Evolutionary conservation across 1,284 basidiomycete species (phyloP), one percentile per base, ranked within the genome.

Genomic region (Leccinum variabile): DNA sequence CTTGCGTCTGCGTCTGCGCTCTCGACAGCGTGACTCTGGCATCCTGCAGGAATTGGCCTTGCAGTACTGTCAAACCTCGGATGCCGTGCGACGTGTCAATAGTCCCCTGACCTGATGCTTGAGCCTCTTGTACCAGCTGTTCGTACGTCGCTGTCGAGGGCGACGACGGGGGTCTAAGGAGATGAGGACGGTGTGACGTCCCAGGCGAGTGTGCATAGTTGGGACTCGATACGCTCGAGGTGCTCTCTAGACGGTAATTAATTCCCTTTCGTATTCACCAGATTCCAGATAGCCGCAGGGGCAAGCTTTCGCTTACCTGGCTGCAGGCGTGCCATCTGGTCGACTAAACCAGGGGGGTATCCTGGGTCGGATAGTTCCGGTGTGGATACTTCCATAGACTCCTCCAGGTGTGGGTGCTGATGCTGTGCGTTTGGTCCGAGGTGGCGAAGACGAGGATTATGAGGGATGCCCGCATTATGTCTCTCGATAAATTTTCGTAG

Each of bases 401-500:
- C 79, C 57, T 63, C 79, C 62, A 28, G 75, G 61, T 33, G 75
- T 50, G 75, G 77, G 1, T 30, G 28, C 7, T 35, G 35, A 64
- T 79, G 65, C 67, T 82, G 84, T 57, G 65, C 75, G 69, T 64
- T 76, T 69, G 64, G 76, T 75, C 66, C 77, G 71, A 72, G 75
- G 56, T 82, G 84, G 59, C 89, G 86, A 49, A 91, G 80, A 46
- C 90, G 86, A 59, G 89, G 89, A 70, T 91, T 91, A 72, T 91
- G 89, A 59, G 89, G 83, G 49, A 90, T 83, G 46, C 85, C 83
- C 28, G 84, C 79, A 8, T 84, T 81, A 70, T 91, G 89, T 60
- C 89, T 82, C 69, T 92, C 90, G 71, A 91, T 85, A 72, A 91
- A 91, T 75, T 88, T 90, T 64, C 88, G 85, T 60, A 91, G 82